phyloP scores from a whole-genome alignment of 176 grass and related monocot genomes.

The Paspalum vaginatum region DNA sequence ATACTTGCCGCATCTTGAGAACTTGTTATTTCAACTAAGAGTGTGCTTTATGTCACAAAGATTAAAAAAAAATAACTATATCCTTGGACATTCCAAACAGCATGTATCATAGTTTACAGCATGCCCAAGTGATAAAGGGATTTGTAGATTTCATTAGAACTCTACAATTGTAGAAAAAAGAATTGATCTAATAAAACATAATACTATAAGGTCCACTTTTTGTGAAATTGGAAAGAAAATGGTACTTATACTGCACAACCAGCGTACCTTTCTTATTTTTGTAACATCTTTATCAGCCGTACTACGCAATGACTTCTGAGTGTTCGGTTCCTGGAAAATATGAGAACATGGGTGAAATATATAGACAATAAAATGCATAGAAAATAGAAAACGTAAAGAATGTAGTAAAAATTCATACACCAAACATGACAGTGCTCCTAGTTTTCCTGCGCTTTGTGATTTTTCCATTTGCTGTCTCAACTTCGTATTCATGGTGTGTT shows the following conservation, averaged over 20 bases:
- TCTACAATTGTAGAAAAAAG: conserved; percentile 5
- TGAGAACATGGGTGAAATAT: conserved; percentile 35
- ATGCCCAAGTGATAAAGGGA: background rate
- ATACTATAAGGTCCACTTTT: conserved; percentile 15
- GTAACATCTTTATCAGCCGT: conserved; percentile 53
- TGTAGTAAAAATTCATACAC: conserved; percentile 49
- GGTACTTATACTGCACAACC: background rate
- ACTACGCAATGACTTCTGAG: conserved; percentile 57
- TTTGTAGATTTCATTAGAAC: conserved; percentile 16
- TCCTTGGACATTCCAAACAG: conserved; percentile 18
- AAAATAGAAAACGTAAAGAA: conserved; percentile 19
- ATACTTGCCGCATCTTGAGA: conserved; percentile 5
- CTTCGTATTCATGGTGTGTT: conserved; percentile 87
- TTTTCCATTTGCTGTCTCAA: conserved; percentile 82
- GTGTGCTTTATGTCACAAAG: conserved; percentile 24
- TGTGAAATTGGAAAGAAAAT: conserved; percentile 27
- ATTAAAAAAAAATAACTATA: background rate
- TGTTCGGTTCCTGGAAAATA: conserved; percentile 61
- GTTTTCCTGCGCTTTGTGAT: conserved; percentile 92
- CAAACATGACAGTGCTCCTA: conserved; percentile 90
- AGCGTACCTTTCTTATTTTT: conserved; percentile 68
- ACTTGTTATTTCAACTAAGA: conserved; percentile 15
- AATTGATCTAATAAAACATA: conserved; percentile 8
- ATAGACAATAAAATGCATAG: conserved; percentile 24
- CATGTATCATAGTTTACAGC: conserved; percentile 11